Evolutionary conservation across 345 rosid genomes (phyloP).

Genomic region (Odontarrhena argentea): DNA sequence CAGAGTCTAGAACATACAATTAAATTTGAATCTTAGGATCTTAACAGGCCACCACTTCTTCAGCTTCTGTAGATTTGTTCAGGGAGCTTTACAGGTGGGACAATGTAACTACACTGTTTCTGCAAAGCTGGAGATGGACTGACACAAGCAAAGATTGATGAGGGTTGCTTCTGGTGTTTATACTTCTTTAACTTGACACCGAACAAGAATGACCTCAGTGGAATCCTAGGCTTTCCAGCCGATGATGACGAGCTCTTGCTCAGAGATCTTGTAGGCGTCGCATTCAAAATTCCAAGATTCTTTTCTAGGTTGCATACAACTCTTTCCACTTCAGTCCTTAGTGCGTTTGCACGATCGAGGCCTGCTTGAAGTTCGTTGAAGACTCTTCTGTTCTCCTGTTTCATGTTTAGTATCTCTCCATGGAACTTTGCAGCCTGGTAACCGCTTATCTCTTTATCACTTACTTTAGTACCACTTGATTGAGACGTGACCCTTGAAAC

Average conservation of each 20-base stretch:
- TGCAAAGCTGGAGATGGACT: conserved; percentile 51
- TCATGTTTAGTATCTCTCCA: conserved; percentile 85
- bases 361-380: conserved; percentile 59
- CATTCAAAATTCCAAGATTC: conserved; percentile 43
- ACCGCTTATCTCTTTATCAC: conserved; percentile 44
- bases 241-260: conserved; percentile 34
- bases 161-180: conserved; percentile 39
- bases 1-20: conserved; percentile 15
- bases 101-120: conserved; percentile 52
- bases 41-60: conserved; percentile 6
- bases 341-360: conserved; percentile 46
- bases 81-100: conserved; percentile 31
- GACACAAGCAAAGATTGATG: conserved; percentile 58
- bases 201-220: conserved; percentile 77
- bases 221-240: conserved; percentile 52
- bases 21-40: conserved; percentile 6
- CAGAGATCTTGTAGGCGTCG: conserved; percentile 30
- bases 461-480: conserved; percentile 9
- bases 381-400: conserved; percentile 75
- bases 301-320: conserved; percentile 51
- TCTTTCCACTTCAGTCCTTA: conserved; percentile 58
- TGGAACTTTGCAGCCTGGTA: conserved; percentile 80
- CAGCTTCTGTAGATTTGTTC: conserved; percentile 27
- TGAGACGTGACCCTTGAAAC: conserved; percentile 50
- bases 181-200: conserved; percentile 81